A percentile compares a stretch with the other conserved stretches of the same genome.
phyloP scores from a whole-genome alignment of 2,329 filamentous ascomycete species.

The Aspergillus piperis region DNA sequence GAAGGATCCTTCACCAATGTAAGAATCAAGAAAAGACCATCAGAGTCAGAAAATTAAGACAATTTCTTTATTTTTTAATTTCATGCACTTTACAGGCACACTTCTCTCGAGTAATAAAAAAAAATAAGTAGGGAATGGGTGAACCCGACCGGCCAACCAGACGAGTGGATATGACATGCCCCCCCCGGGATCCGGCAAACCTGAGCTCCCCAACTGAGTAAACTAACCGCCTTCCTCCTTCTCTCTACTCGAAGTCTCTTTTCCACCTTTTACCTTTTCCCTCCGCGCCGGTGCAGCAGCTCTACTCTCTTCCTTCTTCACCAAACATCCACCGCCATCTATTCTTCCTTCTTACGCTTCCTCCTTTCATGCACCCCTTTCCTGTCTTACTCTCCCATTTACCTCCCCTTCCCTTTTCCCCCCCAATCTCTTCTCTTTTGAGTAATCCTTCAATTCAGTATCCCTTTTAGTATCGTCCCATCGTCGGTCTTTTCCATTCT shows the following conservation, averaged over 20 bases:
- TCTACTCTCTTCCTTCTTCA: constrained; percentile 18
- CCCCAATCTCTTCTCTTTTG: constrained; percentile 15
- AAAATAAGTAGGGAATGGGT: background rate
- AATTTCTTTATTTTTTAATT: too few relatives aligned
- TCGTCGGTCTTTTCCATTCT: constrained; percentile 21
- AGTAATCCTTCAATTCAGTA: constrained; percentile 13
- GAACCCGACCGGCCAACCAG: constrained; percentile 10
- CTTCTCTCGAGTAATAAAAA: background rate
- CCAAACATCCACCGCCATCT: constrained; percentile 10
- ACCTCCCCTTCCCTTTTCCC: constrained; percentile 19
- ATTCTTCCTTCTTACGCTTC: constrained; percentile 14
- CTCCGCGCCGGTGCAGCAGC: constrained; percentile 4
- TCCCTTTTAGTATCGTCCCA: constrained; percentile 16
- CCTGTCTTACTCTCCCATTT: constrained; percentile 20
- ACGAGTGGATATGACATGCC: constrained; percentile 14
- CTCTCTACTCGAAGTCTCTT: constrained; percentile 21
- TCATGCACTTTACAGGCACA: background rate
- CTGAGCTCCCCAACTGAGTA: background rate
- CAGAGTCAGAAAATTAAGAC: too few relatives aligned
- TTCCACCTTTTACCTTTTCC: constrained; percentile 18
- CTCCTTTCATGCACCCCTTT: constrained; percentile 29
- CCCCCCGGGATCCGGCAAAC: constrained; percentile 11
- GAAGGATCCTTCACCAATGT: background rate
- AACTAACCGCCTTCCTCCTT: constrained; percentile 6
- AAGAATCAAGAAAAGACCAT: background rate